Conservation (phyloP, 805 yeast genomes). For the Debaryomyces maramus region DNA sequence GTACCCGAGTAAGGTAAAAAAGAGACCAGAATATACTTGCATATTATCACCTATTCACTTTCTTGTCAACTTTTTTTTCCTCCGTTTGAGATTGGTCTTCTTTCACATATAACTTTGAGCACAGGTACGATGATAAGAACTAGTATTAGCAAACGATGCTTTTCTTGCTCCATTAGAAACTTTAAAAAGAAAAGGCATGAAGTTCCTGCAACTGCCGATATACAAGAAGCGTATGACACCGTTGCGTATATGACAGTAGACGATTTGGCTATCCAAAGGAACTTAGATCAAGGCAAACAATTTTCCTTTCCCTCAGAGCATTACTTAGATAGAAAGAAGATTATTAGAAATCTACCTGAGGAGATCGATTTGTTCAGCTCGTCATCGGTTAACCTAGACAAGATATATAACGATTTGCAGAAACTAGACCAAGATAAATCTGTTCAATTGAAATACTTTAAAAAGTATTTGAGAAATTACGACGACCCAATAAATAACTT, state of each 20-base stretch:
- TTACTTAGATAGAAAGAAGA: slow-evolving; percentile 31
- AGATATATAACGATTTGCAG: slow-evolving; percentile 29
- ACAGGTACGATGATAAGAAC: too few species aligned
- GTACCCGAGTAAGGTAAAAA: too few species aligned
- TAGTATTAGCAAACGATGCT: slow-evolving; percentile 2
- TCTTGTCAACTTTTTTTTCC: too few species aligned
- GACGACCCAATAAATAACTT: slow-evolving; percentile 30
- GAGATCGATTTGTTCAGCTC: slow-evolving; percentile 34
- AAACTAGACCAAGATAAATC: slow-evolving; percentile 38
- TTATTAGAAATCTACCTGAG: slow-evolving; percentile 34
- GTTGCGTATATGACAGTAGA: slow-evolving; percentile 39
- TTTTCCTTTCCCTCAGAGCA: slow-evolving; percentile 36
- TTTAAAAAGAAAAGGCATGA: slow-evolving; percentile 1
- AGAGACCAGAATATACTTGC: too few species aligned
- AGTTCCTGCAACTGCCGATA: background rate
- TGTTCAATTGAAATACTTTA: slow-evolving; percentile 38
- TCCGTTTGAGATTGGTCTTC: too few species aligned
- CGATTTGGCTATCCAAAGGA: slow-evolving; percentile 35
- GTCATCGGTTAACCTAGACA: slow-evolving; percentile 28
- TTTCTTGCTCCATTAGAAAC: background rate
- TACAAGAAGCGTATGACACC: slow-evolving; percentile 22
- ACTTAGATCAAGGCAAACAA: slow-evolving; percentile 35
- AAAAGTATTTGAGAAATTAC: slow-evolving; percentile 31
- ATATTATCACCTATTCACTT: too few species aligned
- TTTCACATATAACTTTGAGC: too few species aligned